Base-by-base conservation (phyloP, 331 rosid genomes). In the Acacia concinna region DNA sequence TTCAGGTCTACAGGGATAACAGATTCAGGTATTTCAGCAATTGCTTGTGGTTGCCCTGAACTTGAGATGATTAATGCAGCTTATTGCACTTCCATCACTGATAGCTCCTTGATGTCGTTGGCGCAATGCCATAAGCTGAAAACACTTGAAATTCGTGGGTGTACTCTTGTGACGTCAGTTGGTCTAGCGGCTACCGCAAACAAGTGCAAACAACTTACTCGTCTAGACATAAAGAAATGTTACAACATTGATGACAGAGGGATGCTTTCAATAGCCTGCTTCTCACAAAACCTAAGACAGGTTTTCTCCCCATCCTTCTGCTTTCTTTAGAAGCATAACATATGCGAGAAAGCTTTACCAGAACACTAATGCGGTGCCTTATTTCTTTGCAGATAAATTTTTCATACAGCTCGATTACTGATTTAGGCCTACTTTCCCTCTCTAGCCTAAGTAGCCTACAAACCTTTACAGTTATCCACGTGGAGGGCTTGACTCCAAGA, bases 391-490 rank as follows among this genome's bases (percentile, higher is more conserved):
- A 96, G 99, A 96, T 96, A 83, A 96, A 93, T 76, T 78, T 96
- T 82, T 96, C 99, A 2, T 96, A 89, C 83, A 90, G 86, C 85
- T 87, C 91, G 9, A 90, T 91, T 69, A 88, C 97, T 17, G 98
- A 93, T 77, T 79, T 88, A 63, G 99, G 99, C 80, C 90, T 96
- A 30, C 79, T 89, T 44, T 91, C 97, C 34, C 94, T 96, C 5
- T 92, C 97, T 70, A 87, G 89, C 82, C 89, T 91, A 78, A 82
- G 97, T 83, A 89, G 97, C 87, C 91, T 96, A 68, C 99, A 96
- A 82, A 83, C 75, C 81, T 86, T 96, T 66, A 86, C 96, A 0
- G 38, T 93, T 77, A 86, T 93, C 83, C 99, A 93, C 84, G 60
- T 83, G 79, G 62, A 83, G 68, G 91, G 88, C 41, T 81, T 87